These are phyloP conservation scores for Calonectria hawksworthii DNA, from an alignment of 2,329 filamentous ascomycete species.

Conservation along the genomic window DNA sequence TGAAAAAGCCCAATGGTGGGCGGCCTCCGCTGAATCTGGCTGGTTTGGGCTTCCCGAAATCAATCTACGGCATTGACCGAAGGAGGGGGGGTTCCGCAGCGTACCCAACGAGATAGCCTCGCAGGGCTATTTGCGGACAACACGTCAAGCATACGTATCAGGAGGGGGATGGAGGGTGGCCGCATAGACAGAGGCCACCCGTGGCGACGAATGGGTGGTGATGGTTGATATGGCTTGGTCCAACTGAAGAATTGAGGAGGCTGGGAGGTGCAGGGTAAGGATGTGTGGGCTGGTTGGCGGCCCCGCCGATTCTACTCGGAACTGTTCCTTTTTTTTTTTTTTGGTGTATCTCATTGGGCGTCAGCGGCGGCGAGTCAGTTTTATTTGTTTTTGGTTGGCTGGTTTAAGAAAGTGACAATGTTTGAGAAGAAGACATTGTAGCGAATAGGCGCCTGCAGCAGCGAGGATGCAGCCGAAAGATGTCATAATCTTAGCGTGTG, in stretches of 20 bases:
- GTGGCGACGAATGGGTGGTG: constrained; percentile 39
- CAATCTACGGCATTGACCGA: constrained; percentile 10
- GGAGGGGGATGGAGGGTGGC: constrained; percentile 35
- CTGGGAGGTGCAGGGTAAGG: constrained; percentile 42
- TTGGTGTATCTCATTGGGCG: background rate
- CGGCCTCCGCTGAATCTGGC: background rate
- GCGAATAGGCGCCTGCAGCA: background rate
- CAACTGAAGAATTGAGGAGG: constrained; percentile 39
- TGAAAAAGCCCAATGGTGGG: background rate
- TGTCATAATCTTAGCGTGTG: background rate
- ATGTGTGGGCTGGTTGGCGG: constrained; percentile 12
- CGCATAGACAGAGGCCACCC: constrained; percentile 44
- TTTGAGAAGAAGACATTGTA: background rate
- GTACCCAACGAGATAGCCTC: background rate
- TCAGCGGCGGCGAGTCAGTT: background rate
- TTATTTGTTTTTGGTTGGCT: background rate
- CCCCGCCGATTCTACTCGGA: background rate
- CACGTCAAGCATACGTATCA: constrained; percentile 19
- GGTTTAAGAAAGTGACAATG: background rate
- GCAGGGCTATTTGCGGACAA: background rate
- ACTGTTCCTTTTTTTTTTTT: background rate
- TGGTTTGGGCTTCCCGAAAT: background rate
- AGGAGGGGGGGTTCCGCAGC: background rate
- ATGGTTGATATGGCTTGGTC: constrained; percentile 19
- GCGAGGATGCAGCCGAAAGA: too few relatives aligned